Evolutionary conservation across 2,329 filamentous ascomycete species (phyloP).

Genomic region (Alternaria burnsii): DNA sequence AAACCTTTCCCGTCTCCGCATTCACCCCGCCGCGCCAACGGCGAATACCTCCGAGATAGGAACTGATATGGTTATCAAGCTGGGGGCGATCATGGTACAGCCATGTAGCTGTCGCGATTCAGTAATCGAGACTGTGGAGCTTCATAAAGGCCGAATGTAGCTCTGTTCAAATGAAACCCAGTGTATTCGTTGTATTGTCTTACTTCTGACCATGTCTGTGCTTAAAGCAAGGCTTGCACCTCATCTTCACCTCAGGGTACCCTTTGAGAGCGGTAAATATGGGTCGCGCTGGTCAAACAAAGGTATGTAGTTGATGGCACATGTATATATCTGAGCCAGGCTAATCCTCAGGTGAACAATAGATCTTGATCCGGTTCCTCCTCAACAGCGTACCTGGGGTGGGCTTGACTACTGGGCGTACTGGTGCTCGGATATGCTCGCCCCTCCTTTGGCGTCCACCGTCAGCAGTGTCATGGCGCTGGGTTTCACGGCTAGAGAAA

Average conservation of each 20-base stretch:
- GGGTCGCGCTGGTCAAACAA: constrained; percentile 60
- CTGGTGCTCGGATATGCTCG: constrained; percentile 60
- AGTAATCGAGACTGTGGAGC: not conserved
- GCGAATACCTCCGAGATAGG: constrained; percentile 23
- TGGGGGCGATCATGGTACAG: not conserved
- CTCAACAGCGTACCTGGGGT: constrained; percentile 58
- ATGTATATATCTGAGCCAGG: not conserved
- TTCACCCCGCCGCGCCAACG: constrained; percentile 16
- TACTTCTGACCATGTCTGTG: constrained; percentile 35
- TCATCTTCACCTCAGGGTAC: constrained; percentile 51
- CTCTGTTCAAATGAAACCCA: not conserved
- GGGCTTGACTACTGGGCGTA: constrained; percentile 58
- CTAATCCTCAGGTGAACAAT: not conserved
- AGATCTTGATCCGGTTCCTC: constrained; percentile 52
- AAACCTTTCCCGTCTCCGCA: not conserved
- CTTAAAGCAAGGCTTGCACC: constrained; percentile 51
- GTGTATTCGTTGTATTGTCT: not conserved
- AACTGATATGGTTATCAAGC: constrained; percentile 1
- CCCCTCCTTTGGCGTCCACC: constrained; percentile 53
- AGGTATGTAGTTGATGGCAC: constrained; percentile 27
- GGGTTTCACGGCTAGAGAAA: constrained; percentile 58
- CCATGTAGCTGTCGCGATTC: not conserved
- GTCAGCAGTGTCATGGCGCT: constrained; percentile 54
- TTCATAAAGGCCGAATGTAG: not conserved
- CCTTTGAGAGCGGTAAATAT: constrained; percentile 52